Evolutionary conservation across 305 asterid species (phyloP), one percentile per base, ranked within the genome.

Genomic region (Fraxinus ornus): DNA sequence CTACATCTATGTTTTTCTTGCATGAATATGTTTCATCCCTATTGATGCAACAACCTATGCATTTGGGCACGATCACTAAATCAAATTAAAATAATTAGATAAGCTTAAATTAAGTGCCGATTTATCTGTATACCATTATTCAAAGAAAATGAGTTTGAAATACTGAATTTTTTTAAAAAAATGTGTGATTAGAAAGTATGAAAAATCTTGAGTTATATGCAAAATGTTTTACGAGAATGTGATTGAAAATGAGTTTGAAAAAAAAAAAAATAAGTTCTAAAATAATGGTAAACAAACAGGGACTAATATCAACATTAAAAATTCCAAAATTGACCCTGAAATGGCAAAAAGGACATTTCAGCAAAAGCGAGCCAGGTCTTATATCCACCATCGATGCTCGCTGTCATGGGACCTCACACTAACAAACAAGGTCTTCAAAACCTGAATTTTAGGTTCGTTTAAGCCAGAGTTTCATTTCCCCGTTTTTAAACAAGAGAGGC

Each of bases 401-500:
- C 82, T 84, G 89, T 85, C 86, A 86, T 88, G 92, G 91, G 62
- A 47, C 89, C 86, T n/a, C 70, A 76, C 47, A 19, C 84, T 76
- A 68, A 41, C 19, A 85, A 84, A 84, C 90, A 83, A 89, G 87
- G 85, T 87, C 87, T 80, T 39, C 77, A 70, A 77, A 80, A 36
- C 44, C 71, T 55, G 84, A 80, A 83, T 86, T 88, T 86, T 77
- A 78, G 83, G 82, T 83, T 62, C 85, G 81, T 89, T 86, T 85
- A 15, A 81, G 41, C 82, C 80, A 84, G 77, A 80, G 13, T 78
- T 87, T 86, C 84, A 66, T 39, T 78, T 84, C 47, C 79, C 66
- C 81, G 86, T 75, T 76, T 84, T 90, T 83, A 86, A 90, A 89
- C 88, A 41, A 82, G 86, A 82, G 87, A 85, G 85, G 28, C 89